A percentile compares a stretch with the other conserved stretches of the same genome.
Evolutionary conservation across 208 protist genomes (phyloP).

Genomic region (Wallacemonas sp.): DNA sequence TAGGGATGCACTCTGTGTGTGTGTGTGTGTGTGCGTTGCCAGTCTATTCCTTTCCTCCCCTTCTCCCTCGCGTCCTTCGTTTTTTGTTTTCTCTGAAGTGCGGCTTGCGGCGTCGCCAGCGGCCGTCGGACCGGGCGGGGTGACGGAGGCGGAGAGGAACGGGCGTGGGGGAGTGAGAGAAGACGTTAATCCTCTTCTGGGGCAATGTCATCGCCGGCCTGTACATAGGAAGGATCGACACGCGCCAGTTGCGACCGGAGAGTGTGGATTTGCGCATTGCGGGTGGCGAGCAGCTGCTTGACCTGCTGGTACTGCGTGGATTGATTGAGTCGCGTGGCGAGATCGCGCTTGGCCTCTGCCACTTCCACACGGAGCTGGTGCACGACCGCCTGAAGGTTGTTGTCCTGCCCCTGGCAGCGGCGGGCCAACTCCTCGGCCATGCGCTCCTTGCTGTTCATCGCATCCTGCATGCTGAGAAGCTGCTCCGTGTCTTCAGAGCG

Average conservation of each 20-base stretch:
- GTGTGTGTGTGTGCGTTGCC: no score
- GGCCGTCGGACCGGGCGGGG: not conserved
- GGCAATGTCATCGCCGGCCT: conserved; percentile 41
- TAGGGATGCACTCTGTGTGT: no score
- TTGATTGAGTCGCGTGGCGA: conserved; percentile 60
- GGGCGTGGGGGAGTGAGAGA: not conserved
- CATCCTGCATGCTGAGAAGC: conserved; percentile 46
- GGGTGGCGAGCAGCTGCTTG: conserved; percentile 58
- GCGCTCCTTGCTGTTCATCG: conserved; percentile 44
- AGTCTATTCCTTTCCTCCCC: no score
- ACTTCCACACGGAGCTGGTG: conserved; percentile 53
- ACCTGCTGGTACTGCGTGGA: conserved; percentile 80
- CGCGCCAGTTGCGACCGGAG: conserved; percentile 40
- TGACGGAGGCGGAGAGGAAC: not conserved
- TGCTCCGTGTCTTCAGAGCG: conserved; percentile 44
- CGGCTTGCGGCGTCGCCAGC: no score
- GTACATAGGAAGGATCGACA: conserved; percentile 38
- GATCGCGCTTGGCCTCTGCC: conserved; percentile 53
- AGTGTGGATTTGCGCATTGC: conserved; percentile 54
- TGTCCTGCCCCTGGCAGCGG: conserved; percentile 41
- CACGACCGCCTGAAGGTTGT: conserved; percentile 26
- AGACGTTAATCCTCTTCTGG: conserved; percentile 50
- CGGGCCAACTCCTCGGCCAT: conserved; percentile 29
- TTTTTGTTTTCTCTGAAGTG: no score
- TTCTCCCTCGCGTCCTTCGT: no score